These are phyloP conservation scores for Podaxis sp. DNA, from an alignment of 768 basidiomycete species.

Conservation along the genomic window DNA sequence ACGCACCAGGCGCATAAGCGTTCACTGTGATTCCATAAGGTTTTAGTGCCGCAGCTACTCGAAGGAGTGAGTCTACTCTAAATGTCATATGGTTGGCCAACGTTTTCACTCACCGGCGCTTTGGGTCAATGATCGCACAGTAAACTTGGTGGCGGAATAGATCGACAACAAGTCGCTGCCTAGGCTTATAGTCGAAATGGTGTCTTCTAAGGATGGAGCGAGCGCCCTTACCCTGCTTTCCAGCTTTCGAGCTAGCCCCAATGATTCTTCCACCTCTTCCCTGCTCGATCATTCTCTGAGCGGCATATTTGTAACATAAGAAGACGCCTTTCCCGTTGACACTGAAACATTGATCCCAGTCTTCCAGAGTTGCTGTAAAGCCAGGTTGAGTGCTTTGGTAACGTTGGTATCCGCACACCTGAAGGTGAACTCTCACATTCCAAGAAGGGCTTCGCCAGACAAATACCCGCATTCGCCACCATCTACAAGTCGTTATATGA, in stretches of 20 bases:
- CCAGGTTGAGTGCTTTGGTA: not conserved
- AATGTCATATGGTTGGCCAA: not conserved
- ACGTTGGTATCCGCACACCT: not conserved
- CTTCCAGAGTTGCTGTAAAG: constrained; percentile 32
- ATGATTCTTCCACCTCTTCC: constrained; percentile 55
- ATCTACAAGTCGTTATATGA: constrained; percentile 26
- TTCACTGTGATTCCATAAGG: constrained; percentile 42
- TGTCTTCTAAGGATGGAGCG: constrained; percentile 20
- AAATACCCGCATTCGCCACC: constrained; percentile 47
- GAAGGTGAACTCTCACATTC: constrained; percentile 20
- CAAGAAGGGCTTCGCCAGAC: constrained; percentile 16
- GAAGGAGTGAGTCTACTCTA: not conserved
- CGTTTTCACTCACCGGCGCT: constrained; percentile 29
- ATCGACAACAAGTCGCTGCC: constrained; percentile 15
- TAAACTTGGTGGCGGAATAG: constrained; percentile 40
- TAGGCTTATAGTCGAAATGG: not conserved
- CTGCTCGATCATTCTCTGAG: constrained; percentile 60
- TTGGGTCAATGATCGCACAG: constrained; percentile 41
- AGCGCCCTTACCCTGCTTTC: constrained; percentile 25
- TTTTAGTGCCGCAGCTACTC: constrained; percentile 36
- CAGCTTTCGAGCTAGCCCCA: constrained; percentile 37
- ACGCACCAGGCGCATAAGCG: constrained; percentile 38
- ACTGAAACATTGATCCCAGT: constrained; percentile 42
- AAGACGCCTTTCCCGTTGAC: constrained; percentile 60
- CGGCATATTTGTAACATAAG: constrained; percentile 66